These are phyloP conservation scores for Teunomyces panamensis DNA, from an alignment of 805 yeast species.

Conservation along the genomic window DNA sequence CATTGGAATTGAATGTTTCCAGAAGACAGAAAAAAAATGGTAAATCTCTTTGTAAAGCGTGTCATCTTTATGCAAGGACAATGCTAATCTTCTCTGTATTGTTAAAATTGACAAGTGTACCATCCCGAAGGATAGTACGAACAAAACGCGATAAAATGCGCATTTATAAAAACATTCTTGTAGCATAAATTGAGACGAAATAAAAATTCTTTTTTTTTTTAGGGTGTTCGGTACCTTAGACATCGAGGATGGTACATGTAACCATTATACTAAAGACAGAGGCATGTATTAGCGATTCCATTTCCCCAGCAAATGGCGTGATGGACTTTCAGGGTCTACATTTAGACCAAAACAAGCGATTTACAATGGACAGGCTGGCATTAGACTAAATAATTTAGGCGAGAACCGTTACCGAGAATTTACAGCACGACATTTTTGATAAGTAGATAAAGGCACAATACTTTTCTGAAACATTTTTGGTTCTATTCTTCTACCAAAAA, in stretches of 20 bases:
- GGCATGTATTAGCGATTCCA: no score
- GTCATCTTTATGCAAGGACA: slow-evolving; percentile 99
- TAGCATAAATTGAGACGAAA: background rate
- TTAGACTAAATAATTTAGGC: no score
- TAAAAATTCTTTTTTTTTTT: background rate
- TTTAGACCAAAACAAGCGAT: no score
- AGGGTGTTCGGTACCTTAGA: no score
- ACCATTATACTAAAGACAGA: no score
- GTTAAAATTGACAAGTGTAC: slow-evolving; percentile 97
- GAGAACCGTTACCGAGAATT: no score
- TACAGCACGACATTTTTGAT: background rate
- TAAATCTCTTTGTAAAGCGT: slow-evolving; percentile 99
- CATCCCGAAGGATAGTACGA: slow-evolving; percentile 44
- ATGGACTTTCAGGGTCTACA: no score
- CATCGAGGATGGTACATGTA: no score
- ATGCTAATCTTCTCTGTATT: slow-evolving; percentile 99
- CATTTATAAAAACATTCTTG: background rate
- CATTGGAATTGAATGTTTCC: no score
- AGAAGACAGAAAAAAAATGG: slow-evolving; percentile 55
- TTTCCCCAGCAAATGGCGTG: no score
- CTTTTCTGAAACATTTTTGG: background rate
- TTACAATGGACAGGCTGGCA: no score
- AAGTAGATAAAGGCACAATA: background rate
- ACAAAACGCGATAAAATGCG: background rate
- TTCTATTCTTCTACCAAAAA: no score